Evolutionary conservation across 176 grass and related monocot genomes (phyloP).

Genomic region (Paspalum vaginatum): DNA sequence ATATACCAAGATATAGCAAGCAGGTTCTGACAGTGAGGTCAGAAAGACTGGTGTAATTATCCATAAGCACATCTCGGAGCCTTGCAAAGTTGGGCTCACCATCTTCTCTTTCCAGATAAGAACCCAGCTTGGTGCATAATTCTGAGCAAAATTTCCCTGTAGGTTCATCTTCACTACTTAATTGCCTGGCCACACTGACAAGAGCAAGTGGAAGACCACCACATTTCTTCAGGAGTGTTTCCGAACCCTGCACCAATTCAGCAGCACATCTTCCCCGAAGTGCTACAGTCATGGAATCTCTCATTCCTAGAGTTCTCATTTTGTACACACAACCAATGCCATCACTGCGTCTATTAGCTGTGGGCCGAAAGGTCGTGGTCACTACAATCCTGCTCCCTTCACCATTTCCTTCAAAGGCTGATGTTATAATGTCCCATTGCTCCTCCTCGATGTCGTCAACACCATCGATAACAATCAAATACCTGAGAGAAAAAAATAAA

Average conservation of each 20-base stretch:
- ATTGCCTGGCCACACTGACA: not conserved
- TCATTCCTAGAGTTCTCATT: constrained; percentile 2
- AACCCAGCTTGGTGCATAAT: not conserved
- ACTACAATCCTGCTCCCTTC: constrained; percentile 18
- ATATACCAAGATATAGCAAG: constrained; percentile 7
- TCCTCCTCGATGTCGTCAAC: not conserved
- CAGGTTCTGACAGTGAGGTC: not conserved
- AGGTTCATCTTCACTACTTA: not conserved
- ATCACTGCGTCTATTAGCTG: not conserved
- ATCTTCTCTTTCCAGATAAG: constrained; percentile 9
- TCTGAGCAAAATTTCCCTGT: not conserved
- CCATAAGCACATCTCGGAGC: not conserved
- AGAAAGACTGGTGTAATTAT: not conserved
- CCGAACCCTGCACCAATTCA: not conserved
- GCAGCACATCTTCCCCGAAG: not conserved
- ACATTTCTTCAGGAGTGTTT: constrained; percentile 25
- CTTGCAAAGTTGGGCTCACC: not conserved
- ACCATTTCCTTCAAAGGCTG: not conserved
- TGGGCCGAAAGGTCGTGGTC: not conserved
- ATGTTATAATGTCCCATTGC: not conserved
- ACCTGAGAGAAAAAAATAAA: not conserved
- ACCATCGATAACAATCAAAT: constrained; percentile 9
- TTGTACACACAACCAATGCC: not conserved
- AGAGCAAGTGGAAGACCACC: constrained; percentile 29
- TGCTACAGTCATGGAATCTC: not conserved